These are phyloP conservation scores for Geotrichum klebahnii DNA, from an alignment of 1,139 yeast genomes.

Conservation along the genomic window DNA sequence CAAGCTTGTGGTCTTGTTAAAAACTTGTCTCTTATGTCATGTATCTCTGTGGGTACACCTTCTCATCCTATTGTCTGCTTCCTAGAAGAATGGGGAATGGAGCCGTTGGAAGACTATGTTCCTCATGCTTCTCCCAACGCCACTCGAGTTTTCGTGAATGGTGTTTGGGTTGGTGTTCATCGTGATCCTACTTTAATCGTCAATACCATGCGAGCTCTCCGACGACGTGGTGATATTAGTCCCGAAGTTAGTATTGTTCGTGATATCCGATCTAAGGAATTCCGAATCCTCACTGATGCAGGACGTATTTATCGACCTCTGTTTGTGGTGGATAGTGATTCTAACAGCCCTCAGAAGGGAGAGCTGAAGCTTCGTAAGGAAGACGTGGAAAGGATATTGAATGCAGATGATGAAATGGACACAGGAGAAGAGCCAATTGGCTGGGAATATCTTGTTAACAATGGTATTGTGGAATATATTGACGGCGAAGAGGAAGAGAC, in stretches of 20 bases:
- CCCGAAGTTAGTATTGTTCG: conserved; percentile 96
- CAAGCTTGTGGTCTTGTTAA: conserved; percentile 99
- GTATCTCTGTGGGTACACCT: conserved; percentile 97
- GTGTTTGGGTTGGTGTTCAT: conserved; percentile 99
- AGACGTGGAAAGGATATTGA: conserved; percentile 64
- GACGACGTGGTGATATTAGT: conserved; percentile 93
- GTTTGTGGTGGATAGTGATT: conserved; percentile 82
- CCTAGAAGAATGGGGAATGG: conserved; percentile 99
- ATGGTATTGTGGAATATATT: conserved; percentile 88
- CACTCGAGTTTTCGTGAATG: conserved; percentile 92
- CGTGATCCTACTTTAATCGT: conserved; percentile 90
- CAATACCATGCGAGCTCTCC: conserved; percentile 81
- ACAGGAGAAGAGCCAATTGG: conserved; percentile 57
- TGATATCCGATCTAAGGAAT: conserved; percentile 93
- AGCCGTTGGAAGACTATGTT: conserved; percentile 90
- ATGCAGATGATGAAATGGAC: conserved; percentile 58
- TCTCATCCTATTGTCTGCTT: conserved; percentile 90
- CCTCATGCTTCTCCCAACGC: conserved; percentile 90
- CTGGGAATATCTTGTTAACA: conserved; percentile 79
- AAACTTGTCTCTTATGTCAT: conserved; percentile 91
- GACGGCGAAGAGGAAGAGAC: conserved; percentile 99
- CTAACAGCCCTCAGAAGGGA: conserved; percentile 64
- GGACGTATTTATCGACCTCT: conserved; percentile 96
- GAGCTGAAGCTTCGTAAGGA: conserved; percentile 81
- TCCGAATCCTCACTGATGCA: conserved; percentile 94